A percentile compares a stretch with the other conserved stretches of the same genome.
phyloP scores from a whole-genome alignment of 2,329 filamentous ascomycete species.

The Magnaporthiopsis poae region DNA sequence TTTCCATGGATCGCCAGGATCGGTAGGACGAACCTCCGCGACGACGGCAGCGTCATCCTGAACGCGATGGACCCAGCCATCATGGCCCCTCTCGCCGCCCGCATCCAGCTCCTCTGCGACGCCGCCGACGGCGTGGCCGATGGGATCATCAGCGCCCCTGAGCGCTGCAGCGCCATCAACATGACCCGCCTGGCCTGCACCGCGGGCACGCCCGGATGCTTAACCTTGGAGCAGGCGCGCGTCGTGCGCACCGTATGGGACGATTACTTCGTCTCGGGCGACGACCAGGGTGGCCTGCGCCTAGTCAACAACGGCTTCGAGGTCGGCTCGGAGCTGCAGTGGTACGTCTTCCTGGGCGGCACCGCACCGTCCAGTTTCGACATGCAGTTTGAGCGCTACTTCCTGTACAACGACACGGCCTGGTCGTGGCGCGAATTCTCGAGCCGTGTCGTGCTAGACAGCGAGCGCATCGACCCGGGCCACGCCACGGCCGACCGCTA shows the following conservation, averaged over 20 bases:
- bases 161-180: conserved; percentile 30
- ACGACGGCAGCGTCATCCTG: conserved; percentile 29
- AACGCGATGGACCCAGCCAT: conserved; percentile 18
- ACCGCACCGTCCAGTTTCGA: conserved; percentile 16
- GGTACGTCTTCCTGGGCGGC: conserved; percentile 15
- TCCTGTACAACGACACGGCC: conserved; percentile 19
- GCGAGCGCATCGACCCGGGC: conserved; percentile 20
- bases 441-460: conserved; percentile 17
- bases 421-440: conserved; percentile 23
- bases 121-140: conserved; percentile 36
- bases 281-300: conserved; percentile 1
- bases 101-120: conserved; percentile 38
- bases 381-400: conserved; percentile 19
- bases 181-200: conserved; percentile 29
- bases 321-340: conserved; percentile 32
- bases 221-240: conserved; percentile 10
- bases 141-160: conserved; percentile 34
- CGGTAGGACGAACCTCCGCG: conserved; percentile 37
- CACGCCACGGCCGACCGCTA: conserved; percentile 21
- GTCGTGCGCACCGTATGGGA: conserved; percentile 10
- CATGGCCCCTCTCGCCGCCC: conserved; percentile 19
- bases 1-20: conserved; percentile 28
- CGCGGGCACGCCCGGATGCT: conserved; percentile 17
- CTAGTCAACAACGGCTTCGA: conserved; percentile 26
- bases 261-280: conserved; percentile 7